Base-by-base conservation (phyloP, 75 land plant genomes). In the Pinus taeda region DNA sequence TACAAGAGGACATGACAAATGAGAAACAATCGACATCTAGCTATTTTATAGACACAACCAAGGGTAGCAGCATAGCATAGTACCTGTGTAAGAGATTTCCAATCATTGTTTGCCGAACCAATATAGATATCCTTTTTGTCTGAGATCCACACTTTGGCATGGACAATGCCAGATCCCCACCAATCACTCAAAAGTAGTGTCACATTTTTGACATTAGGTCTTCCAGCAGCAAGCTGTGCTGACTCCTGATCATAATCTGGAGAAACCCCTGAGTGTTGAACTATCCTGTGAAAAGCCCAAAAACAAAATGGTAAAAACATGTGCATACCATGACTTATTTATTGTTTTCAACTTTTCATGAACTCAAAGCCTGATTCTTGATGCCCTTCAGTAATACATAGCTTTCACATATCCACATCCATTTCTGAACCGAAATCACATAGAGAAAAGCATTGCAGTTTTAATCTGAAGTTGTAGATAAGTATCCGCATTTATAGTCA, bases 81-180 rank as follows among this genome's bases (percentile, higher is more conserved):
- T 81, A 94, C 97, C 95, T 94, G 97, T 55, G 97, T 90, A 45
- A 92, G 89, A 81, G 97, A 94, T 79, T 94, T 94, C 97, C 97
- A 94, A 79, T 92, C 97, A 85, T 94, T 92, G 77, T 94, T 94
- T 45, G 97, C 97, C 58, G 97, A 94, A 17, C 97, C 97, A 60
- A 94, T 90, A 78, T 94, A 94, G 0, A 93, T 76, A 59, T 94
- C 88, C 75, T 80, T 84, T 15, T 60, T 36, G 79, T 90, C 91
- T 4, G 97, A 86, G 61, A 94, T 90, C 97, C 97, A 94, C 49
- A 94, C 90, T 87, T 94, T 94, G 24, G 91, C 76, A 80, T 94
- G 97, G 67, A 94, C 88, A 65, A 94, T 82, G 17, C 97, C 97
- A 57, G 92, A 86, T 57, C 95, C 97, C 86, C 86, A 94, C 94